Conservation (phyloP, 2,329 filamentous ascomycete species). For the Phialophora verrucosa region DNA sequence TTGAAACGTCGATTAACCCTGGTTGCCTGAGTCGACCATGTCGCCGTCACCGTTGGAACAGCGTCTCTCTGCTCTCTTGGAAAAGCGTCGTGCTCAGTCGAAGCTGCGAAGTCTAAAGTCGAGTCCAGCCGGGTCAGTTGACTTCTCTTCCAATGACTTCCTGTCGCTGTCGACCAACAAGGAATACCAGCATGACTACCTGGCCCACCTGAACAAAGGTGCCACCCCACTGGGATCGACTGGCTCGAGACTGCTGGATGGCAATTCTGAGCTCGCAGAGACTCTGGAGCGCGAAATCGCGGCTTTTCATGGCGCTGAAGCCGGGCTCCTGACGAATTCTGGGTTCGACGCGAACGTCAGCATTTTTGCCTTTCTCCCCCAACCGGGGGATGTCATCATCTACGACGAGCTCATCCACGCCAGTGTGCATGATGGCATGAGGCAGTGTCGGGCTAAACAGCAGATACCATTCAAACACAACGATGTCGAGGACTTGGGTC, state of each 20-base stretch:
- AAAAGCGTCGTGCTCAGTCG: slow-evolving; percentile 51
- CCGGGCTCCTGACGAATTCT: slow-evolving; percentile 66
- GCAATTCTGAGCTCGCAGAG: slow-evolving; percentile 67
- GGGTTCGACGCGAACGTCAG: slow-evolving; percentile 72
- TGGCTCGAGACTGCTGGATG: slow-evolving; percentile 69
- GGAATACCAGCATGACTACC: slow-evolving; percentile 55
- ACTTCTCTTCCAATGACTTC: slow-evolving; percentile 72
- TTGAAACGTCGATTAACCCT: not conserved
- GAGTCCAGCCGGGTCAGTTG: slow-evolving; percentile 50
- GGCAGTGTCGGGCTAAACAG: slow-evolving; percentile 61
- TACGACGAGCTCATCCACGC: slow-evolving; percentile 80
- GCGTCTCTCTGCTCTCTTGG: slow-evolving; percentile 39
- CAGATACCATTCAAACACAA: slow-evolving; percentile 58
- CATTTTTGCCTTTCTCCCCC: slow-evolving; percentile 65
- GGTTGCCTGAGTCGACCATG: slow-evolving; percentile 9
- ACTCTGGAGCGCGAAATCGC: slow-evolving; percentile 65
- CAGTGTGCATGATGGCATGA: slow-evolving; percentile 79
- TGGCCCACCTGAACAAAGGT: slow-evolving; percentile 52
- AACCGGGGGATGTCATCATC: slow-evolving; percentile 66
- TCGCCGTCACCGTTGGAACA: slow-evolving; percentile 33
- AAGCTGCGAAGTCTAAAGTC: slow-evolving; percentile 57
- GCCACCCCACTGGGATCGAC: slow-evolving; percentile 59
- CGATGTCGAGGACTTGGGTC: slow-evolving; percentile 46
- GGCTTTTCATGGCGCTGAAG: slow-evolving; percentile 63
- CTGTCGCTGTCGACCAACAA: slow-evolving; percentile 61